A percentile compares a stretch with the other conserved stretches of the same genome.
Conservation (phyloP, 1,139 yeast species). For the Hyphopichia fennica region DNA sequence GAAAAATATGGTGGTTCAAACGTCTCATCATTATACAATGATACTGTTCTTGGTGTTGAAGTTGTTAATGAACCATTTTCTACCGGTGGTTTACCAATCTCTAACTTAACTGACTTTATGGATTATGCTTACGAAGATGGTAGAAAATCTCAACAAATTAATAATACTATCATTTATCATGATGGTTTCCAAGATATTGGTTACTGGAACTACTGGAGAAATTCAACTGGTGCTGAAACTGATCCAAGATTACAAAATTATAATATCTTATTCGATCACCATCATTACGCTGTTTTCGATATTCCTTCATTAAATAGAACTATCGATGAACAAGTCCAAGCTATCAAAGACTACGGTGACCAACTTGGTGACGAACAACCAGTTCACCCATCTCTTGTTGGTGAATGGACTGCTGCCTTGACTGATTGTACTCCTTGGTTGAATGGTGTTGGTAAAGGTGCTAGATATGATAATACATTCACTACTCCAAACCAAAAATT, state of each 20-base stretch:
- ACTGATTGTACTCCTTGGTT: slow-evolving; percentile 27
- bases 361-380: slow-evolving; percentile 10
- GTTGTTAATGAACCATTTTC: slow-evolving; percentile 27
- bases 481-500: slow-evolving; percentile 4
- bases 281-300: slow-evolving; percentile 23
- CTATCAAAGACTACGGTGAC: slow-evolving; percentile 13
- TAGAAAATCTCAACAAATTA: slow-evolving; percentile 8
- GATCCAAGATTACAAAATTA: slow-evolving; percentile 4
- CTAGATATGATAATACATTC: slow-evolving; percentile 22
- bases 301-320: slow-evolving; percentile 14
- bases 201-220: slow-evolving; percentile 16
- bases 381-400: slow-evolving; percentile 19
- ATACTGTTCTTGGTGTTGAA: slow-evolving; percentile 23
- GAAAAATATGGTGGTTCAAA: slow-evolving; percentile 41
- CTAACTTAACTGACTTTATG: slow-evolving; percentile 15
- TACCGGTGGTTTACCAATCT: slow-evolving; percentile 12
- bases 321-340: slow-evolving; percentile 15
- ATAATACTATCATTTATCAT: slow-evolving; percentile 18
- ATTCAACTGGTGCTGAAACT: slow-evolving; percentile 10
- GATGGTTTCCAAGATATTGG: slow-evolving; percentile 23
- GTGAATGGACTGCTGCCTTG: slow-evolving; percentile 28
- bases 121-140: slow-evolving; percentile 12
- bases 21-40: slow-evolving; percentile 33
- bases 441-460: slow-evolving; percentile 26
- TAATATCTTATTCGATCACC: slow-evolving; percentile 23